Evolutionary conservation across 306 rosid genomes (phyloP), one percentile per base, ranked within the genome.

Genomic region (Potentilla sterilis): DNA sequence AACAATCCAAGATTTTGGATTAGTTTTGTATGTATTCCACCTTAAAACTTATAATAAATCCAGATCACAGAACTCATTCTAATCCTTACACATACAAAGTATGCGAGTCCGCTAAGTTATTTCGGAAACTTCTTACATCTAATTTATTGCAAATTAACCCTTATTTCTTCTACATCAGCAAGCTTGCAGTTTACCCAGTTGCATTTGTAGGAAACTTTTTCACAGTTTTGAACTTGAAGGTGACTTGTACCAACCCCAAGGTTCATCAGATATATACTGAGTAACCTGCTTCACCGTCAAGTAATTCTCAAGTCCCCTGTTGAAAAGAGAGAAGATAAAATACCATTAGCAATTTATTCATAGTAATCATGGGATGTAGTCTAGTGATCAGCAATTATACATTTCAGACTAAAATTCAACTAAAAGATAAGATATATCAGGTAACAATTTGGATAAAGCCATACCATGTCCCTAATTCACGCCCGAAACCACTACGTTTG

Each of bases 401-500:
- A 21, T 69, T 42, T 18, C 28, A 28, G 40, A 37, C 4, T 37
- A 37, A 37, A 3, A 68, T 65, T 44, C 41, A 52, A 48, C 6
- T 21, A 3, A 28, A 28, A 28, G 28, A 28, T 28, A 1, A 18
- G 34, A 75, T n/a, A 42, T 37, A 35, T 43, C 15, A 18, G 21
- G 47, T 38, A 40, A 54, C 43, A 58, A 14, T 75, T 75, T 13
- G 41, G 21, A 70, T 15, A 70, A 66, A 52, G 69, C 35, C 75
- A 71, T 89, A 95, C 99, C 99, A 95, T 83, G 90, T 92, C 81
- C 99, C 99, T 73, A 95, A 82, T 86, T 95, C 99, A 72, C 99
- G 99, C 58, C 99, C 99, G 41, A 90, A 95, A 77, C 99, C 99
- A 55, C 99, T 95, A 13, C 96, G 93, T 75, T 95, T 95, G 66